A percentile compares a stretch with the other conserved stretches of the same genome.
Conservation (phyloP, 352 stramenopile genomes). For the Globisporangium alternatum region DNA sequence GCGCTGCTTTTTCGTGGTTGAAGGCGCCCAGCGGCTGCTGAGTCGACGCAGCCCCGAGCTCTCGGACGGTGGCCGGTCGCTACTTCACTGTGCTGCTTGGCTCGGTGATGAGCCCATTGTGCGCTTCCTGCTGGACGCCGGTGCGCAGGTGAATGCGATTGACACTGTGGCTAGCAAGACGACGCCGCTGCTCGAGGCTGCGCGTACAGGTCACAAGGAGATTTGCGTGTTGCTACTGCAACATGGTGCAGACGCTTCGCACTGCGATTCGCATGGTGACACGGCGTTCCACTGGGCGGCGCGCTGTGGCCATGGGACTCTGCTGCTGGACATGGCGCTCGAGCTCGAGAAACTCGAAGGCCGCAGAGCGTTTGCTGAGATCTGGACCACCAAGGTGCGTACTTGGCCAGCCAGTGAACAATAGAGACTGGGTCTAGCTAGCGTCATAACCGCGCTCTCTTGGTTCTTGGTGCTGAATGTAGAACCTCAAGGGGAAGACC, state of each 20-base stretch:
- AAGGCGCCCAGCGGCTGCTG: conserved; percentile 46
- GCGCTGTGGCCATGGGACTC: conserved; percentile 39
- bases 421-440: not conserved
- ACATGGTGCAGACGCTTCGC: conserved; percentile 36
- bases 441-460: not conserved
- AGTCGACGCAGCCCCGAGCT: conserved; percentile 34
- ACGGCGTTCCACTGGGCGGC: conserved; percentile 73
- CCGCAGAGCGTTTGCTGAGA: conserved; percentile 18
- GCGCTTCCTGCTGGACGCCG: conserved; percentile 41
- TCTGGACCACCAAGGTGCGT: conserved; percentile 55
- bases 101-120: conserved; percentile 28
- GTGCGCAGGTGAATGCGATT: conserved; percentile 46
- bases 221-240: conserved; percentile 48
- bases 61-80: conserved; percentile 49
- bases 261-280: conserved; percentile 55
- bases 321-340: conserved; percentile 50
- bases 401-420: not conserved
- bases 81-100: conserved; percentile 68
- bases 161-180: conserved; percentile 50
- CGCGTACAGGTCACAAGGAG: conserved; percentile 42
- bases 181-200: conserved; percentile 61
- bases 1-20: conserved; percentile 58
- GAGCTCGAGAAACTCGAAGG: conserved; percentile 29
- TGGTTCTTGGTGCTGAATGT: not conserved
- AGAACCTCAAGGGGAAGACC: conserved; percentile 63